phyloP scores from a whole-genome alignment of 1,284 basidiomycete species.

The Cutaneotrichosporon dermatis region DNA sequence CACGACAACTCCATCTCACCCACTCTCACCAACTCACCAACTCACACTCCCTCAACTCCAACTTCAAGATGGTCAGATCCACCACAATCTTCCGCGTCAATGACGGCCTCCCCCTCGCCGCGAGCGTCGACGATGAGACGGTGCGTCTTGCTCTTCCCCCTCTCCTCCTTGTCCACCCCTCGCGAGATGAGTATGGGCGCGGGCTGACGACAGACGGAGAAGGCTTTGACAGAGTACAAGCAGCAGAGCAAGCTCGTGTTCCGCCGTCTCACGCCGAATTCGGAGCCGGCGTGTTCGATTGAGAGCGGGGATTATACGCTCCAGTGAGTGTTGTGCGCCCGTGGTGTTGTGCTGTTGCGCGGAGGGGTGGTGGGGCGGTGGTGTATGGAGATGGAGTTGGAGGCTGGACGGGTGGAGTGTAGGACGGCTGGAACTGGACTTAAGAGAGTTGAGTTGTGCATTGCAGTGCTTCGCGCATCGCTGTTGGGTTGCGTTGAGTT shows the following conservation, averaged over 20 bases:
- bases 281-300: constrained; percentile 92
- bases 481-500: no score
- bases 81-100: constrained; percentile 86
- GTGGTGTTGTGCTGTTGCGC: no score
- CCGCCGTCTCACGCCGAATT: constrained; percentile 83
- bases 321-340: constrained; percentile 58
- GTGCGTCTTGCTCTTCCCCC: constrained; percentile 50
- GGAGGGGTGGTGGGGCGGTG: no score
- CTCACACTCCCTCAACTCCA: not conserved
- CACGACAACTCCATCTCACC: not conserved
- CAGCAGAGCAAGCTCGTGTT: constrained; percentile 97
- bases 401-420: no score
- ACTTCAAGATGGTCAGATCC: constrained; percentile 76
- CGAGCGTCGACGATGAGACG: constrained; percentile 91
- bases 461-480: no score
- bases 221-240: constrained; percentile 91
- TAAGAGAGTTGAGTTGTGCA: no score
- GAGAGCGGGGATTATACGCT: constrained; percentile 91
- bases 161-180: not conserved
- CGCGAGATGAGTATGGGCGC: not conserved
- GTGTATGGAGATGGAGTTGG: no score
- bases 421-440: not conserved
- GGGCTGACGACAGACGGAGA: constrained; percentile 65
- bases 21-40: not conserved
- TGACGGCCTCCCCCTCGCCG: constrained; percentile 86